Conservation (phyloP, 2,329 filamentous ascomycete genomes). For the Cladosporium sp. region DNA sequence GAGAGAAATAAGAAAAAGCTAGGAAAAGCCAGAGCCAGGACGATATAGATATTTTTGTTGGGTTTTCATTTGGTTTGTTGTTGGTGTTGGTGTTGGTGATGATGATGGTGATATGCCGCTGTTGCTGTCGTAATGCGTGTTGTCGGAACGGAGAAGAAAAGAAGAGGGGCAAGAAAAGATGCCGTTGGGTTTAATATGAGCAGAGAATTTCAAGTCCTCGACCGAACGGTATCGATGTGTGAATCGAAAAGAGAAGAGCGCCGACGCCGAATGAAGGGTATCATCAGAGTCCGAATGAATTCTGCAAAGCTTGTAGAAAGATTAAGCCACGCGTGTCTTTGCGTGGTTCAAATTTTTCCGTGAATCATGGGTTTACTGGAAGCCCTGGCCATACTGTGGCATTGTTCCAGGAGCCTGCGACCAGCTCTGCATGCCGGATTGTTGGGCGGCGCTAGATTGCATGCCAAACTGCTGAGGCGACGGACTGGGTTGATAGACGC, state of each 20-base stretch:
- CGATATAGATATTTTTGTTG: too few species aligned
- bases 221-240: neutral
- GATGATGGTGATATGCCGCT: too few species aligned
- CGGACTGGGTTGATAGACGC: constrained; percentile 46
- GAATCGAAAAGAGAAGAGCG: constrained; percentile 2
- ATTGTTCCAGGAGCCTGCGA: constrained; percentile 34
- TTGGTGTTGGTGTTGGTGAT: neutral
- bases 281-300: neutral
- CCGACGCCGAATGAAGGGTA: constrained; percentile 12
- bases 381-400: constrained; percentile 38
- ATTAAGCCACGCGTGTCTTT: neutral
- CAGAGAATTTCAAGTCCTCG: constrained; percentile 6
- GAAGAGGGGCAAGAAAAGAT: neutral
- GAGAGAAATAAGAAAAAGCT: too few species aligned
- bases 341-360: neutral
- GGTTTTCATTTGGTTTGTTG: too few species aligned
- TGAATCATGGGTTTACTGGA: constrained; percentile 13
- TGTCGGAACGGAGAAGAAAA: neutral
- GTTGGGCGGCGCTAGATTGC: constrained; percentile 38
- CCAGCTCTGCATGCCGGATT: constrained; percentile 51
- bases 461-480: constrained; percentile 38
- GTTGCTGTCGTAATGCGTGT: constrained; percentile 1
- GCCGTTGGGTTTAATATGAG: constrained; percentile 8
- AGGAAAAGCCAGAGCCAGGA: too few species aligned
- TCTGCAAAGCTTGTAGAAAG: constrained; percentile 1